Percentiles rank a stretch among this genome's conserved stretches.
Evolutionary conservation across 352 stramenopile species (phyloP).

Genomic region (Pythium monospermum): DNA sequence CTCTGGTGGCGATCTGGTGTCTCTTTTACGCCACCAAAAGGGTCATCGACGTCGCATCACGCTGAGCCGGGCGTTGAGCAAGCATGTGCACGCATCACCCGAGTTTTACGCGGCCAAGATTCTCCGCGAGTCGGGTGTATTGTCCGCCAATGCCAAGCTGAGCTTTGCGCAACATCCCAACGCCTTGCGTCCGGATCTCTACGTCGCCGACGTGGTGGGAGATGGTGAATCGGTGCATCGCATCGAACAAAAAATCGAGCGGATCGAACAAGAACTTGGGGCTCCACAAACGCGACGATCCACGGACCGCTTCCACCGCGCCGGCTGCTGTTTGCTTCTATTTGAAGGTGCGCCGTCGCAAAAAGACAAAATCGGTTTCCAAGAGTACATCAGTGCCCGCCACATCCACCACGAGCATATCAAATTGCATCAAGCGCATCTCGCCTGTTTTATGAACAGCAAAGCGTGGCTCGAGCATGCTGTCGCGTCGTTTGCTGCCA

Average conservation of each 20-base stretch:
- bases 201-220: conserved; percentile 62
- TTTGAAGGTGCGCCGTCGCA: conserved; percentile 69
- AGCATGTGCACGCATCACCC: conserved; percentile 40
- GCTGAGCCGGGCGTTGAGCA: conserved; percentile 67
- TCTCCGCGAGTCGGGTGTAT: conserved; percentile 33
- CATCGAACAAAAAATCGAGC: conserved; percentile 59
- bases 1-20: conserved; percentile 49
- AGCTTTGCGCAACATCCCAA: conserved; percentile 51
- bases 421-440: conserved; percentile 58
- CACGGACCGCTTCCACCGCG: conserved; percentile 48
- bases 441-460: conserved; percentile 72
- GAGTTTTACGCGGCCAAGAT: conserved; percentile 75
- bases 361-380: conserved; percentile 59
- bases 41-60: conserved; percentile 59
- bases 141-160: conserved; percentile 3
- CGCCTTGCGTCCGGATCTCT: conserved; percentile 55
- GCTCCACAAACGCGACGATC: conserved; percentile 35
- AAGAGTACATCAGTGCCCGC: conserved; percentile 53
- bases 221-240: conserved; percentile 54
- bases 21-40: conserved; percentile 41
- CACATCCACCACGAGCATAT: conserved; percentile 52
- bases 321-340: conserved; percentile 59
- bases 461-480: conserved; percentile 64
- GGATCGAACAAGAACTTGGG: conserved; percentile 62
- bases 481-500: conserved; percentile 49